Base-by-base conservation (phyloP, 2,329 filamentous ascomycete species). In the Scedosporium boydii region DNA sequence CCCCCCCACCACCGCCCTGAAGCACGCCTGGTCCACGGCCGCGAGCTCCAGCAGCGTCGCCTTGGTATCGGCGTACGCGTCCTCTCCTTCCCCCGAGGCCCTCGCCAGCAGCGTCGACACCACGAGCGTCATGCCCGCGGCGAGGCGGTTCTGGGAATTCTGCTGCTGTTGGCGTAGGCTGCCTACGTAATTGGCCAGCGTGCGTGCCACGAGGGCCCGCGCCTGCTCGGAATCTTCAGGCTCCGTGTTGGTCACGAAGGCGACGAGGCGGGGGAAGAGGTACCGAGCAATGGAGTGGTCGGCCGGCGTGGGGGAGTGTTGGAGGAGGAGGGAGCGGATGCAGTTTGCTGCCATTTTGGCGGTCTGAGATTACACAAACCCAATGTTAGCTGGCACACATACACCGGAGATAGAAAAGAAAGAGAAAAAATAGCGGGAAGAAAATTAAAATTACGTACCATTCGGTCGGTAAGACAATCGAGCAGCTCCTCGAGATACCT, bases 331-430 rank as follows among this genome's bases (percentile, higher is more conserved):
- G 6, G 92, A 95, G 63, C 93, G 87, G 67, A 93, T 85, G 74
- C 95, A 99, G 70, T 91, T 92, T 65, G 91, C 89, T 1, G 95
- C 92, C 62, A 97, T 93, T 70, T 90, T 96, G 62, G 90, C 89
- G 1, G 91, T 93, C 85, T 88, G 61, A 38, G 59, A 21, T 23
- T 21, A 18, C 23, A 21, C n/a, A 14, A 66, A 57, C 21, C 42
- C 7, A 42, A 55, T 68, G 61, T 69, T 70, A 59, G 65, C 61
- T 59, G 68, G 38, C 58, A 9, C 29, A 34, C 29, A 34, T 6
- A 34, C 29, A 29, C n/a, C n/a, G n/a, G n/a, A n/a, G n/a, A n/a
- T n/a, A n/a, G n/a, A n/a, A n/a, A n/a, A n/a, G n/a, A n/a, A n/a
- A n/a, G n/a, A n/a, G n/a, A n/a, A n/a, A n/a, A n/a, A n/a, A n/a